Base-by-base conservation (phyloP, 805 yeast species). In the Cyberlindnera xylosilytica region DNA sequence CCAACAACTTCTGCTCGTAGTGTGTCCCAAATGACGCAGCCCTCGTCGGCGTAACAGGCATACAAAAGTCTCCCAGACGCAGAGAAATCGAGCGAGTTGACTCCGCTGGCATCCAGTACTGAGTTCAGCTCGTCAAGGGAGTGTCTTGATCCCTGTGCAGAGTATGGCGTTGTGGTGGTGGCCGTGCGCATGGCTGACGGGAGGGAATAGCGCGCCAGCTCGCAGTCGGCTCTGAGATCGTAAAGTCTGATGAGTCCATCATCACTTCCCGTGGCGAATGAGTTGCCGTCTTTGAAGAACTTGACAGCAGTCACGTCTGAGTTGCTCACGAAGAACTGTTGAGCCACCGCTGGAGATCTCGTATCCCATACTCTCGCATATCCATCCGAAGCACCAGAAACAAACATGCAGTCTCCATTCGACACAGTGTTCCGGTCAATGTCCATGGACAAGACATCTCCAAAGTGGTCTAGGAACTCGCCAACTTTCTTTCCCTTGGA, bases 141-240 rank as follows among this genome's bases (percentile, higher is more conserved):
- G 13, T 18, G 30, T 28, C 35, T 32, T n/a, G 19, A 9, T 10
- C 58, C 55, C 16, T 56, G 58, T 9, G 68, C 54, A 26, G 38
- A 31, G 19, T 35, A 23, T 16, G 39, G 43, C 10, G 44, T 32
- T 5, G 42, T 27, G 12, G 45, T 6, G 11, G 38, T 36, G 6
- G 41, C 47, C 15, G 30, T 46, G 9, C 40, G 43, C 7, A 50
- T 13, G 11, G 54, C 39, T 16, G 41, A 31, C 2, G 52, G 49
- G 16, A 69, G 43, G 1, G 64, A 62, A 60, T 79, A 87, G 15
- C 53, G 59, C 8, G 78, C 72, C 33, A 88, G 57, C 49, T 76
- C 81, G 49, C 93, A 78, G 57, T 86, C 95, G 2, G 89, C 72
- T 48, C 97, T 70, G 34, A 87, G 61, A 59, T 89, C 97, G 61